Percentiles rank a stretch among this genome's conserved stretches.
phyloP scores from a whole-genome alignment of 352 stramenopile genomes.

The Phytophthora tentaculata region DNA sequence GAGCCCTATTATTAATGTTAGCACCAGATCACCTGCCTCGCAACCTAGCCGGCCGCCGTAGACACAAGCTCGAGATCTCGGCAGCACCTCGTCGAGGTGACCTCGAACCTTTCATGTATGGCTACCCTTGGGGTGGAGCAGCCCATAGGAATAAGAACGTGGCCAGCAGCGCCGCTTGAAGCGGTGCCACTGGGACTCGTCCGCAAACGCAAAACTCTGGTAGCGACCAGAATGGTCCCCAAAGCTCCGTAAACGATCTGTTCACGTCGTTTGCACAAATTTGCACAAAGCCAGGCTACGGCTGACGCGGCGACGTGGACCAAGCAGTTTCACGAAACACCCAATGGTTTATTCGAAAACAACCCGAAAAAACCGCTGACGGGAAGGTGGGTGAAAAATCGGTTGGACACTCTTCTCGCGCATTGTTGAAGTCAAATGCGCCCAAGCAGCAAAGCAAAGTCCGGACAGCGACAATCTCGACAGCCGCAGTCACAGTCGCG shows the following conservation, averaged over 20 bases:
- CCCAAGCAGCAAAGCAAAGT: conserved; percentile 26
- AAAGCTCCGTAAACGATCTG: not conserved
- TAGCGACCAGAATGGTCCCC: not conserved
- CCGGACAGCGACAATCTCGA: conserved; percentile 6
- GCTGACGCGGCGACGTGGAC: conserved; percentile 7
- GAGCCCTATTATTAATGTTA: conserved; percentile 3
- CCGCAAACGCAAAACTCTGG: too few species aligned
- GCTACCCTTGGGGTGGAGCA: not conserved
- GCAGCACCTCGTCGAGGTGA: not conserved
- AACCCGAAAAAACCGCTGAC: not conserved
- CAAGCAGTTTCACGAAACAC: not conserved
- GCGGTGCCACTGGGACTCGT: not conserved
- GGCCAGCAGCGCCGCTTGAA: conserved; percentile 6
- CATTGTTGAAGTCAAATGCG: conserved; percentile 22
- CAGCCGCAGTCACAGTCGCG: conserved; percentile 2
- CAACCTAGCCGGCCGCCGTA: conserved; percentile 4
- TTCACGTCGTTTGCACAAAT: conserved; percentile 8
- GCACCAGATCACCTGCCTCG: conserved; percentile 2
- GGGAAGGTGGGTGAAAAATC: conserved; percentile 2
- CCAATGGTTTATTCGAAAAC: not conserved
- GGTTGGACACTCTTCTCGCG: not conserved
- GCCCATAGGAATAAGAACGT: conserved; percentile 15
- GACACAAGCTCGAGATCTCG: not conserved
- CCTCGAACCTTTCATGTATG: too few species aligned
- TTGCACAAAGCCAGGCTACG: conserved; percentile 4